These are phyloP conservation scores for Ascodesmis nigricans DNA, from an alignment of 495 filamentous ascomycete species.

Conservation along the genomic window DNA sequence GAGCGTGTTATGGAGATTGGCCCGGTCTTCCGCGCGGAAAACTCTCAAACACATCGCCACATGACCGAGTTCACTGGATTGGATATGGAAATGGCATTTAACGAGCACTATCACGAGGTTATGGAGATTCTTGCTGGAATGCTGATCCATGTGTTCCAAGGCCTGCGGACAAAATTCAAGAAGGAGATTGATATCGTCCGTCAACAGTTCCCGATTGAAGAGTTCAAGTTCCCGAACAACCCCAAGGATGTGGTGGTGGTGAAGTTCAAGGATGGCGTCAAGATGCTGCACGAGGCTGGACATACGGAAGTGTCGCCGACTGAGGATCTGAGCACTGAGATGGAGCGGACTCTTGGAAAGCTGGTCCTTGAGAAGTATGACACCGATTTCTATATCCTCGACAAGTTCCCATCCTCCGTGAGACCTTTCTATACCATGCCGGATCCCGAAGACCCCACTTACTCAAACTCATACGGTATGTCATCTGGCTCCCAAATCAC, in stretches of 20 bases:
- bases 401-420: conserved; percentile 71
- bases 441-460: conserved; percentile 44
- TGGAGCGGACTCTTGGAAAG: conserved; percentile 67
- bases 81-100: conserved; percentile 93
- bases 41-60: conserved; percentile 87
- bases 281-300: conserved; percentile 61
- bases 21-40: conserved; percentile 88
- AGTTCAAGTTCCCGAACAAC: conserved; percentile 52
- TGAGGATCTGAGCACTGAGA: conserved; percentile 64
- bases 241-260: conserved; percentile 62
- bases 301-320: conserved; percentile 44
- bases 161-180: conserved; percentile 43
- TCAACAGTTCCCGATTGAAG: conserved; percentile 35
- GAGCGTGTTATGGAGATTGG: conserved; percentile 76
- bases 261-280: conserved; percentile 55
- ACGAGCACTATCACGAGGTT: conserved; percentile 73
- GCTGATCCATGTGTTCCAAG: conserved; percentile 70
- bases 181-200: conserved; percentile 49
- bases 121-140: conserved; percentile 58
- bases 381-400: conserved; percentile 84
- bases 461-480: conserved; percentile 59
- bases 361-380: conserved; percentile 66
- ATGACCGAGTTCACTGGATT: conserved; percentile 96
- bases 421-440: conserved; percentile 92
- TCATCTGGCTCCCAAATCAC: neutral